phyloP scores from a whole-genome alignment of 2,329 filamentous ascomycete species.

The Alternaria ethzedia region DNA sequence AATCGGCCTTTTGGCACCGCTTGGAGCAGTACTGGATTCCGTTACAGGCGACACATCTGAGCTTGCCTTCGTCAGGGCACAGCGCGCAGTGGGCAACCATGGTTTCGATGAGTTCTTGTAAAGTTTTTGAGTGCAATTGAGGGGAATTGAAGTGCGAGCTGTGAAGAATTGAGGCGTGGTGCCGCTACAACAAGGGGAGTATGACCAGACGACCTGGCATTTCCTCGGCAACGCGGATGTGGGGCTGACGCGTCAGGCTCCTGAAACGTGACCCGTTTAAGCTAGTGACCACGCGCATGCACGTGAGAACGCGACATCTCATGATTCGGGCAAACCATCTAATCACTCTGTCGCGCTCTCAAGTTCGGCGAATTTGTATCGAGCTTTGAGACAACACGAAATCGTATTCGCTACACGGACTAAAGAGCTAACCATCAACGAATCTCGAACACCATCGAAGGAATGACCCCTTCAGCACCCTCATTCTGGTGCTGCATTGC shows the following conservation, averaged over 20 bases:
- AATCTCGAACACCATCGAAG: background rate
- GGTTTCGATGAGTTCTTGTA: background rate
- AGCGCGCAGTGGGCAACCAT: background rate
- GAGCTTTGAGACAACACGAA: background rate
- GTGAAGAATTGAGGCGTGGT: background rate
- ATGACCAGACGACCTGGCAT: background rate
- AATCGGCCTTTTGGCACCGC: conserved; percentile 28
- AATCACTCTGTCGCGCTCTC: background rate
- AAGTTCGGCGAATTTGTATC: background rate
- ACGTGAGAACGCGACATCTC: background rate
- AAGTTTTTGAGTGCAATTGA: background rate
- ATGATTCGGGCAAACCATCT: background rate
- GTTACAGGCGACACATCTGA: conserved; percentile 9
- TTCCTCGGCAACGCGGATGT: background rate
- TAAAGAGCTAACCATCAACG: background rate
- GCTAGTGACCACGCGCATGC: background rate
- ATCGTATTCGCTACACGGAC: background rate
- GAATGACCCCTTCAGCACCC: background rate
- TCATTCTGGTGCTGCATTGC: background rate
- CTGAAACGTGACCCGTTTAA: background rate
- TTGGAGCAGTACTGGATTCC: conserved; percentile 23
- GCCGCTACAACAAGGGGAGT: background rate
- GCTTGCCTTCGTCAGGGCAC: background rate
- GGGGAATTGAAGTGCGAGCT: background rate
- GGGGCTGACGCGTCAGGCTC: background rate